A percentile compares a stretch with the other conserved stretches of the same genome.
Conservation (phyloP, 495 filamentous ascomycete species). For the Penicillium argentinense region DNA sequence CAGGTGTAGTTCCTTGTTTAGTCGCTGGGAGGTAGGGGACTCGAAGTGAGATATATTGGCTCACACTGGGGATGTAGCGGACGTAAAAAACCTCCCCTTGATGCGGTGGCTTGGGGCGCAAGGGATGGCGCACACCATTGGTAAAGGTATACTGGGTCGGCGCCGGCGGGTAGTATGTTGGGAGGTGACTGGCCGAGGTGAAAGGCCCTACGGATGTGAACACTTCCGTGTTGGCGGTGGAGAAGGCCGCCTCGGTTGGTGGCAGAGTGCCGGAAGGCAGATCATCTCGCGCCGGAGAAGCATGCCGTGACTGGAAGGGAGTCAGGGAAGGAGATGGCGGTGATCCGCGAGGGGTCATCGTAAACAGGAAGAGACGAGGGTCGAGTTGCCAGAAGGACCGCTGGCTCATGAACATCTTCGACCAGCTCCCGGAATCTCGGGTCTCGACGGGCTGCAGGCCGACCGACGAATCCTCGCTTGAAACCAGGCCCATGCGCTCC, state of each 20-base stretch:
- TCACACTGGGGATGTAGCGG: conserved; percentile 77
- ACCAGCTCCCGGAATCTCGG: conserved; percentile 63
- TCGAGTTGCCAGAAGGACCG: conserved; percentile 91
- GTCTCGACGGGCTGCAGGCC: conserved; percentile 62
- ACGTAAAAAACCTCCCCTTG: conserved; percentile 89
- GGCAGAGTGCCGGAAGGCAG: conserved; percentile 16
- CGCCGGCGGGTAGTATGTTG: conserved; percentile 85
- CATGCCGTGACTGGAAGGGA: conserved; percentile 52
- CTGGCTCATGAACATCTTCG: conserved; percentile 77
- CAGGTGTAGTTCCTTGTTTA: background rate
- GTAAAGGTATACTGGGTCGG: conserved; percentile 80
- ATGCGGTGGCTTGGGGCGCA: conserved; percentile 84
- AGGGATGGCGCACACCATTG: conserved; percentile 76
- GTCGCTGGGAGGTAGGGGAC: conserved; percentile 54
- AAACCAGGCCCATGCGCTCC: conserved; percentile 86
- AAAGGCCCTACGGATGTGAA: conserved; percentile 73
- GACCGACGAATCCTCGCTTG: conserved; percentile 72
- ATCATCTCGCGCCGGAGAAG: conserved; percentile 58
- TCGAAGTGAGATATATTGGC: conserved; percentile 86
- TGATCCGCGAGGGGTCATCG: conserved; percentile 59
- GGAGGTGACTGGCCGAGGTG: conserved; percentile 73
- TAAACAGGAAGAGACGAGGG: conserved; percentile 83
- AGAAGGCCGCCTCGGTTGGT: conserved; percentile 24
- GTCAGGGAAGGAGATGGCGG: conserved; percentile 53
- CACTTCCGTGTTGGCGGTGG: conserved; percentile 49